These are phyloP conservation scores for Zygnema circumcarinatum DNA, from an alignment of 139 green algal genomes.

Conservation along the genomic window DNA sequence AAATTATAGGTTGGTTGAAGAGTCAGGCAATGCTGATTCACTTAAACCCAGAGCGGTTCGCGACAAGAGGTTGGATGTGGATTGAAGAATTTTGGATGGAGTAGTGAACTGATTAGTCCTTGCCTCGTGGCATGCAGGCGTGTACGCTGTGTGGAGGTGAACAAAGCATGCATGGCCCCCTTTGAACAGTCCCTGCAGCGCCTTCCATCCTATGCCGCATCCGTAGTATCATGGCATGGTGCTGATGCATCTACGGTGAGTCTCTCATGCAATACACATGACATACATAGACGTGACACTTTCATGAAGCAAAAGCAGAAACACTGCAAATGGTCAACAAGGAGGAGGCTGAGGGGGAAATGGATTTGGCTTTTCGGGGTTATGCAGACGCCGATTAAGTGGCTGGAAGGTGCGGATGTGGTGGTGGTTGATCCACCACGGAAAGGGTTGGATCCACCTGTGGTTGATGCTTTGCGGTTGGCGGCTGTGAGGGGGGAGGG, in stretches of 20 bases:
- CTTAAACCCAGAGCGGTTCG: too few species aligned
- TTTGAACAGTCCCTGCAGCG: constrained; percentile 55
- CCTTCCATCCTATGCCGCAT: neutral
- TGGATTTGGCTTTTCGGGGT: neutral
- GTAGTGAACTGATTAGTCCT: too few species aligned
- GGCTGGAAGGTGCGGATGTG: constrained; percentile 66
- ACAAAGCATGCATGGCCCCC: constrained; percentile 51
- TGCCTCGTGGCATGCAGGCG: constrained; percentile 17
- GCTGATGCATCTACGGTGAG: constrained; percentile 9
- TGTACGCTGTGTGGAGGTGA: constrained; percentile 76
- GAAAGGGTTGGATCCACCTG: constrained; percentile 72
- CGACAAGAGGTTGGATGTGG: too few species aligned
- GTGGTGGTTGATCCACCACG: constrained; percentile 80
- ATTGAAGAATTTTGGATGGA: too few species aligned
- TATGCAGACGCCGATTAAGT: constrained; percentile 47
- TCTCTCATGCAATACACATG: constrained; percentile 10
- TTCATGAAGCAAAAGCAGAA: neutral
- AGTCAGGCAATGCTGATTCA: too few species aligned
- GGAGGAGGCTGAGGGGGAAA: neutral
- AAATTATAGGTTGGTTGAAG: too few species aligned
- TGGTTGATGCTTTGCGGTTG: constrained; percentile 66
- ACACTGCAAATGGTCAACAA: neutral
- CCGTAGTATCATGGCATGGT: constrained; percentile 31
- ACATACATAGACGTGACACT: neutral
- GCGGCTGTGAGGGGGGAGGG: neutral